Percentiles rank a stretch among this genome's conserved stretches.
Evolutionary conservation across 768 basidiomycete genomes (phyloP).

Genomic region (Fistulinella prunicolor): DNA sequence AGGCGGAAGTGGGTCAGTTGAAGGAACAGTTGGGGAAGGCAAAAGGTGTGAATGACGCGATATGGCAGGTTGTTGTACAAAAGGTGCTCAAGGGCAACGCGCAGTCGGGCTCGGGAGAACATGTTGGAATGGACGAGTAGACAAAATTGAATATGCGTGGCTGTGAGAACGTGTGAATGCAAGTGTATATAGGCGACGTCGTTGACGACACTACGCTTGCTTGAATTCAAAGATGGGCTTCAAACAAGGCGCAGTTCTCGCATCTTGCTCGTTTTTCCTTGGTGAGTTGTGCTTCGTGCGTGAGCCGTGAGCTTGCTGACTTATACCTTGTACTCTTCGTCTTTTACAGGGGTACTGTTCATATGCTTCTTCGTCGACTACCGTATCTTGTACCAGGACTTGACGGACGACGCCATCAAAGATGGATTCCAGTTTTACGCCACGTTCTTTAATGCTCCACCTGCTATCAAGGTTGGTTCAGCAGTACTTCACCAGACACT

Average conservation of each 20-base stretch:
- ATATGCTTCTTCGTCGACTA: conserved; percentile 89
- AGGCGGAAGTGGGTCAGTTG: conserved; percentile 65
- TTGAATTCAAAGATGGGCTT: conserved; percentile 64
- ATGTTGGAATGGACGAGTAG: conserved; percentile 16
- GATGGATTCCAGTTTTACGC: conserved; percentile 90
- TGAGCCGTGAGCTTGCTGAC: conserved; percentile 12
- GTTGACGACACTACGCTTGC: not conserved
- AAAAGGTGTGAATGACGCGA: conserved; percentile 87
- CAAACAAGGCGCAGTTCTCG: conserved; percentile 83
- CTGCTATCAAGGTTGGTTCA: conserved; percentile 79
- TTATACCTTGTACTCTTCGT: not conserved
- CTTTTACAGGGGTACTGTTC: conserved; percentile 58
- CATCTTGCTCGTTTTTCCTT: conserved; percentile 86
- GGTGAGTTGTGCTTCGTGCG: conserved; percentile 47
- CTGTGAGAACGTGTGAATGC: conserved; percentile 24
- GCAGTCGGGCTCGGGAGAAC: not conserved
- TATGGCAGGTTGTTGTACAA: conserved; percentile 88
- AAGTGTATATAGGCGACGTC: not conserved
- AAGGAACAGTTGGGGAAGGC: conserved; percentile 75
- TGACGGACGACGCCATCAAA: conserved; percentile 60
- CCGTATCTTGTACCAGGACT: conserved; percentile 67
- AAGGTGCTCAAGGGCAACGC: conserved; percentile 39
- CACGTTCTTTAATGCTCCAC: conserved; percentile 90
- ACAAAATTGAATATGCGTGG: conserved; percentile 9
- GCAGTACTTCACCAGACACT: not conserved